Evolutionary conservation across 169 alveolate species (phyloP), one percentile per base, ranked within the genome.

Genomic region (Cyclospora cayetanensis): DNA sequence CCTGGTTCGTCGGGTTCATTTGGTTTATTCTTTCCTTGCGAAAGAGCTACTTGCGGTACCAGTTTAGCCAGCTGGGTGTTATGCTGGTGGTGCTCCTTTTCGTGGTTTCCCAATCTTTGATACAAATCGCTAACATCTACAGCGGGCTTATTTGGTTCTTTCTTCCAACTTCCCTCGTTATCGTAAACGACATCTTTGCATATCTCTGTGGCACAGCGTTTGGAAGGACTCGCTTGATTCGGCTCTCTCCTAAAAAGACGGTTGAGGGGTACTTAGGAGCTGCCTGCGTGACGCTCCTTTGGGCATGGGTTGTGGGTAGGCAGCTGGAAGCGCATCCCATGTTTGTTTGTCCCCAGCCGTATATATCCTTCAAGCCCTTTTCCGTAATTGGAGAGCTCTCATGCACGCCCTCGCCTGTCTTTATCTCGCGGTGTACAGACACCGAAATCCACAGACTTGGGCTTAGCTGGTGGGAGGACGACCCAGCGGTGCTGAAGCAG

Each of bases 181-280:
- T 97, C 39, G 89, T 96, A 34, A 99, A 99, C 96, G 99, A 99
- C 93, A 95, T 96, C 34, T 95, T 96, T 93, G 99, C 99, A 7
- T 99, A 99, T 93, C 77, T 98, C 11, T 98, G 97, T 95, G 99
- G 99, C 37, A 96, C 97, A 65, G 83, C 96, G 84, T 97, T 97
- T 79, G 99, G 99, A 5, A 98, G 94, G 93, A 97, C 99, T 4
- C 96, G 94, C 27, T 96, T 99, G 50, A 98, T 98, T 53, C 95
- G 97, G 37, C 95, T 99, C 52, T 98, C 99, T 27, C 99, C 99
- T 9, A 98, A 98, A 87, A 99, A 99, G 96, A 99, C 99, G 22
- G 98, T 98, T 94, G 99, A 99, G 95, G 99, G 99, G 1, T 98
- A 97, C 93, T 94, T 98, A 39, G 99, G 93, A 5, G 94, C 94